Evolutionary conservation across 306 rosid species (phyloP).

Genomic region (Fragaria nilgerrensis): DNA sequence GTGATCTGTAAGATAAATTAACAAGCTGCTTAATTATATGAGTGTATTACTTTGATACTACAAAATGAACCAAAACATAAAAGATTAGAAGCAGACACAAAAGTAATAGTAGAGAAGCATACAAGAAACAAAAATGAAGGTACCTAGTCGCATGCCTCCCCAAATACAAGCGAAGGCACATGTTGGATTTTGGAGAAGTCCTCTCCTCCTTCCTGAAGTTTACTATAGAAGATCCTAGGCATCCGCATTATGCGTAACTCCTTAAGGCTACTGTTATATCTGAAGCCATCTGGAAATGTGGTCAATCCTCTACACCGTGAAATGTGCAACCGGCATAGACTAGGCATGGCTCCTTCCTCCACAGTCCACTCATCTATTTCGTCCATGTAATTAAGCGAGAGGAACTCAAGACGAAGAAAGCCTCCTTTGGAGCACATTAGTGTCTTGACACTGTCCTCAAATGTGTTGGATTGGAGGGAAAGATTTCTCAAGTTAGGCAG

Average conservation of each 20-base stretch:
- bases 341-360: constrained; percentile 39
- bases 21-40: neutral
- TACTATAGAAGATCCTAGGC: neutral
- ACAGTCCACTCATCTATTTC: constrained; percentile 44
- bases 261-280: neutral
- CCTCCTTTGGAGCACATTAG: constrained; percentile 36
- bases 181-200: neutral
- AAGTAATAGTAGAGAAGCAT: neutral
- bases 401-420: constrained; percentile 42
- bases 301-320: constrained; percentile 23
- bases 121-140: neutral
- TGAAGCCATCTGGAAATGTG: constrained; percentile 34
- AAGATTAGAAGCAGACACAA: neutral
- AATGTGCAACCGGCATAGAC: constrained; percentile 28
- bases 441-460: constrained; percentile 26
- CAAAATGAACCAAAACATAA: neutral
- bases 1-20: neutral
- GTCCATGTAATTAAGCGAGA: constrained; percentile 32
- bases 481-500: constrained; percentile 42
- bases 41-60: neutral
- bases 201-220: neutral
- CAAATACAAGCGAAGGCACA: neutral
- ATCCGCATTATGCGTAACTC: neutral
- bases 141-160: neutral
- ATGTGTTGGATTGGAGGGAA: constrained; percentile 30